These are phyloP conservation scores for Dalbergia cultrata DNA, from an alignment of 306 rosid genomes.

Conservation along the genomic window DNA sequence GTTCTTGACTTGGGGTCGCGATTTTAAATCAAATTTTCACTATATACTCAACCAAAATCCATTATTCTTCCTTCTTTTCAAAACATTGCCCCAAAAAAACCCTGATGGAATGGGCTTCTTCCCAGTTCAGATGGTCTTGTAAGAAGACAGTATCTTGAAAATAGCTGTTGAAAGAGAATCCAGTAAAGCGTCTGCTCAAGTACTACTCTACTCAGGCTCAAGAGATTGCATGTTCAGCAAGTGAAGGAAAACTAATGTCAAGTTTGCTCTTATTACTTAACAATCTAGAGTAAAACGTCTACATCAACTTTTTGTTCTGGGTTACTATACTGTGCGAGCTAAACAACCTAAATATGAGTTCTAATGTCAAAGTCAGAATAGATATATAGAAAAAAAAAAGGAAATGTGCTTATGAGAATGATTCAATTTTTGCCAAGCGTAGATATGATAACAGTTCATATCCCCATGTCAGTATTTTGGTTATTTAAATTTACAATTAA, in stretches of 20 bases:
- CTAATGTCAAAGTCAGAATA: not conserved
- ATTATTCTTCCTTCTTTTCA: too few relatives aligned
- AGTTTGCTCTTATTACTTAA: not conserved
- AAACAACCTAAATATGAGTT: not conserved
- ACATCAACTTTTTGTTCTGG: not conserved
- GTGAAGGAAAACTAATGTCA: not conserved
- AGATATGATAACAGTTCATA: too few relatives aligned
- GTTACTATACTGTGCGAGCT: not conserved
- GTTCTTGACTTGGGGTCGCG: too few relatives aligned
- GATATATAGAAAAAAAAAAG: not conserved
- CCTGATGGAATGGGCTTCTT: slow-evolving; percentile 73
- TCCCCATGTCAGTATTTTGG: not conserved
- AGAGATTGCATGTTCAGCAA: slow-evolving; percentile 6
- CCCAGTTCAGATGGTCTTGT: slow-evolving; percentile 76
- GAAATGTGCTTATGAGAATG: not conserved
- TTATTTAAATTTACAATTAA: not conserved
- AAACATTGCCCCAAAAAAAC: too few relatives aligned
- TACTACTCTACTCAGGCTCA: not conserved
- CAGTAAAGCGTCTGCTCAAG: slow-evolving; percentile 40
- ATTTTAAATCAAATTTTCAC: too few relatives aligned
- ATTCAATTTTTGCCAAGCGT: not conserved
- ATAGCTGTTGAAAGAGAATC: slow-evolving; percentile 75
- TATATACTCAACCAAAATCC: too few relatives aligned
- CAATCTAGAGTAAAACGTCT: not conserved
- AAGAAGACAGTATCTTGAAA: slow-evolving; percentile 68